Evolutionary conservation across 1,284 basidiomycete species (phyloP).

Genomic region (Pseudozyma tsukubaensis): DNA sequence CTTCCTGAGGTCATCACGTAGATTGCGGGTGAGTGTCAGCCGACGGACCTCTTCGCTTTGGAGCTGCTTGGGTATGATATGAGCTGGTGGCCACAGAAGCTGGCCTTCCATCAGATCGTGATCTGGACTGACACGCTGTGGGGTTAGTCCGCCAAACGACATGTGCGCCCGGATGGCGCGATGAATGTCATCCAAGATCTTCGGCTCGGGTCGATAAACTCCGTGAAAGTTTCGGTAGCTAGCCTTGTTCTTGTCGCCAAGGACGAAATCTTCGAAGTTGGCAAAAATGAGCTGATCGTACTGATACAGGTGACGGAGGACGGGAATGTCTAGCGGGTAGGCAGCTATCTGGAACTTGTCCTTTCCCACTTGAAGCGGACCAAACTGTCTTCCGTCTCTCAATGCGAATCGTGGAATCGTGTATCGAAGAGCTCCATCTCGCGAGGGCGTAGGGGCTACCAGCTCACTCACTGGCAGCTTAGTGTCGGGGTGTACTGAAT

Average conservation of each 20-base stretch:
- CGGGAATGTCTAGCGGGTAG: background rate
- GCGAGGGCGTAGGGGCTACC: too few species aligned
- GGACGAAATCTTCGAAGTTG: background rate
- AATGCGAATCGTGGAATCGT: background rate
- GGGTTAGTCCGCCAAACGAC: background rate
- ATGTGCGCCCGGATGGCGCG: background rate
- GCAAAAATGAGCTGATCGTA: background rate
- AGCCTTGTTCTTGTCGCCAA: background rate
- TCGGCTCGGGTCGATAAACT: background rate
- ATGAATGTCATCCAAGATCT: background rate
- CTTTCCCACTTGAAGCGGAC: too few species aligned
- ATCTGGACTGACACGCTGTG: background rate
- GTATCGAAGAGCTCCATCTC: too few species aligned
- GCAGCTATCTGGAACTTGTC: too few species aligned
- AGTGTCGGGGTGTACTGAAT: too few species aligned
- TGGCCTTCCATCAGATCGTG: background rate
- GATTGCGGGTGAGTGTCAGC: too few species aligned
- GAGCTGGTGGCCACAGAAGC: background rate
- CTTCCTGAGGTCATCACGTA: too few species aligned
- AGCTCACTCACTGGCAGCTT: too few species aligned
- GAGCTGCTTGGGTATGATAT: too few species aligned
- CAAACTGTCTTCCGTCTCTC: too few species aligned
- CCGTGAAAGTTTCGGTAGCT: background rate
- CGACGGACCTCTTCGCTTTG: too few species aligned
- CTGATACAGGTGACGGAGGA: background rate